Evolutionary conservation across 768 basidiomycete genomes (phyloP), one percentile per base, ranked within the genome.

Genomic region (Russula brevipes): DNA sequence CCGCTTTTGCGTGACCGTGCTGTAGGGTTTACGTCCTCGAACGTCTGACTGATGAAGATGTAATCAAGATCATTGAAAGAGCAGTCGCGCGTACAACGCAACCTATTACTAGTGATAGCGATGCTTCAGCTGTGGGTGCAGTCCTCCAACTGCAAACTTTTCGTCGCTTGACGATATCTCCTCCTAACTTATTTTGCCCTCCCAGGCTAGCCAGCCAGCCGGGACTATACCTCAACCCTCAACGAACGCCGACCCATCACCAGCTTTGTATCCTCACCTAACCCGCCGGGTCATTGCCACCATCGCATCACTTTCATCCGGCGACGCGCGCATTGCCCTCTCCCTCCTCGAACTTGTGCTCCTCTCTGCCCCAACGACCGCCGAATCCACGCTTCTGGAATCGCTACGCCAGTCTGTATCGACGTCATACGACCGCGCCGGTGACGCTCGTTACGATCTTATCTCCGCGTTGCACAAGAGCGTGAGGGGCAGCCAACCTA

Each of bases 391-490:
- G 38, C 75, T 94, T 16, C 78, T 89, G 68, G 70, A 74, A 17
- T 77, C 81, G 16, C 74, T 94, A 60, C 80, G 83, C 60, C 80
- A 80, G 44, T 87, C 88, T 41, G 85, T 83, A 16, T 81, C 82
- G 12, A 79, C 82, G 36, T 80, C 86, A 6, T 91, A 89, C 70
- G 89, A 93, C 72, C 82, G 91, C 39, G 81, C 81, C 9, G 89
- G 90, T 3, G 92, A 93, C 65, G 79, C 80, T 62, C 82, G 79
- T 61, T 92, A 91, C 70, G 89, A 92, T 72, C 85, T 89, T 84
- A 91, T 91, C 67, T 88, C 85, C 38, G 91, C 88, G 3, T 76
- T 94, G 67, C 91, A 94, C 75, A 94, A 94, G 73, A 84, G 84
- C 61, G 81, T 94, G 39, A 81, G 92, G 39, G 92, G 90, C 8